Evolutionary conservation across 768 basidiomycete genomes (phyloP), one percentile per base, ranked within the genome.

Genomic region (Xanthoconium stramineum): DNA sequence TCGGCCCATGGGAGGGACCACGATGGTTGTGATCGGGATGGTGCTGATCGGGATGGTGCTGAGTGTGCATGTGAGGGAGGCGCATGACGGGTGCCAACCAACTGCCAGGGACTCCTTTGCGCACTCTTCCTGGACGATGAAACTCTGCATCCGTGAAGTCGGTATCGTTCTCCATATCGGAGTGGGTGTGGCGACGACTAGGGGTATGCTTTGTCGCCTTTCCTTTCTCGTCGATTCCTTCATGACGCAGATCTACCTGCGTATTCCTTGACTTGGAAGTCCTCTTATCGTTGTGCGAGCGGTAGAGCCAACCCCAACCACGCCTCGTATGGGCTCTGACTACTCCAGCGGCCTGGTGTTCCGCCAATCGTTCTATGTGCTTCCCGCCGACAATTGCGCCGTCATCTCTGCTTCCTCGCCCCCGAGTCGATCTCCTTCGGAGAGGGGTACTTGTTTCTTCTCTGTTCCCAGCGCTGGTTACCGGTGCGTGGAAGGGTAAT

Each of bases 311-410:
- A 38, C 52, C 29, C 60, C 53, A 57, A 13, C 72, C 65, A 29
- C 71, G 70, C 43, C 70, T 66, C 2, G 76, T 78, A 59, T 82
- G 79, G 0, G 78, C 74, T 33, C 74, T 70, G 14, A 81, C 76
- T 14, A 83, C 75, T 29, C 74, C 68, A 6, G 71, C 67, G 0
- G 82, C 83, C 50, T 68, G 71, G 20, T 62, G 55, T 40, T 66
- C 67, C 3, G 69, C 68, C 33, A 70, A 59, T 24, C 71, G 67
- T 43, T 75, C 73, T 5, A 63, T 15, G 14, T 65, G 65, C 24
- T 45, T 60, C 45, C 52, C 61, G 8, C 61, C 53, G 0, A 67
- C 54, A 5, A 20, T 5, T 3, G 50, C 0, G 5, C 37, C 52
- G 32, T 32, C 32, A 6, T 57, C 66, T 47, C 47, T 46, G 11